A percentile compares a stretch with the other conserved stretches of the same genome.
Evolutionary conservation across 345 rosid species (phyloP).

Genomic region (Euphorbia pulcherrima): DNA sequence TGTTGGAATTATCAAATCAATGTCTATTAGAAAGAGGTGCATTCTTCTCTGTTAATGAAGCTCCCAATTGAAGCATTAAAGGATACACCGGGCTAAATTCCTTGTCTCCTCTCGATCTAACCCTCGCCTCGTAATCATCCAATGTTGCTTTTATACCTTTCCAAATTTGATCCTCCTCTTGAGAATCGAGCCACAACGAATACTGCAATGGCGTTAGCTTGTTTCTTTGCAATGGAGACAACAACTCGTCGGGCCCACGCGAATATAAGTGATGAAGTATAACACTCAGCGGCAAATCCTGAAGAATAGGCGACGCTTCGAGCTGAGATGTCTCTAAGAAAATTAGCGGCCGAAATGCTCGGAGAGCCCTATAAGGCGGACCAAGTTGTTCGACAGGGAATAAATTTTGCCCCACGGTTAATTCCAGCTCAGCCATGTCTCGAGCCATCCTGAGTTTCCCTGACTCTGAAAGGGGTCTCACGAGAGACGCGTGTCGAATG

Average conservation of each 20-base stretch:
- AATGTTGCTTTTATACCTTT: slow-evolving; percentile 90
- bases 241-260: slow-evolving; percentile 86
- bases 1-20: background rate
- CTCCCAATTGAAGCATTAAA: slow-evolving; percentile 82
- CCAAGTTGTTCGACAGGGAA: slow-evolving; percentile 98
- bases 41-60: slow-evolving; percentile 53
- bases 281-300: slow-evolving; percentile 81
- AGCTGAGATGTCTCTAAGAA: slow-evolving; percentile 90
- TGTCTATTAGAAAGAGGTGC: slow-evolving; percentile 14
- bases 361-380: slow-evolving; percentile 86
- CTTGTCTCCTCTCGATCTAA: slow-evolving; percentile 88
- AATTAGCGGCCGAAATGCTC: slow-evolving; percentile 87
- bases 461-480: slow-evolving; percentile 94
- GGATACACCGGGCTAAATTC: slow-evolving; percentile 96
- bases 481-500: slow-evolving; percentile 85
- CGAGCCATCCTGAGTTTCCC: slow-evolving; percentile 95
- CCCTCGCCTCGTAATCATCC: slow-evolving; percentile 80
- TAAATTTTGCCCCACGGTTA: slow-evolving; percentile 87
- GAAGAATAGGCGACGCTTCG: slow-evolving; percentile 76
- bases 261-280: slow-evolving; percentile 89
- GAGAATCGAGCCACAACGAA: slow-evolving; percentile 93
- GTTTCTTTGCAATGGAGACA: slow-evolving; percentile 85
- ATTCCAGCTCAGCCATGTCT: slow-evolving; percentile 99
- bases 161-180: slow-evolving; percentile 97
- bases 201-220: slow-evolving; percentile 73